Evolutionary conservation across 768 basidiomycete species (phyloP).

Genomic region (Porpolomopsis calyptriformis): DNA sequence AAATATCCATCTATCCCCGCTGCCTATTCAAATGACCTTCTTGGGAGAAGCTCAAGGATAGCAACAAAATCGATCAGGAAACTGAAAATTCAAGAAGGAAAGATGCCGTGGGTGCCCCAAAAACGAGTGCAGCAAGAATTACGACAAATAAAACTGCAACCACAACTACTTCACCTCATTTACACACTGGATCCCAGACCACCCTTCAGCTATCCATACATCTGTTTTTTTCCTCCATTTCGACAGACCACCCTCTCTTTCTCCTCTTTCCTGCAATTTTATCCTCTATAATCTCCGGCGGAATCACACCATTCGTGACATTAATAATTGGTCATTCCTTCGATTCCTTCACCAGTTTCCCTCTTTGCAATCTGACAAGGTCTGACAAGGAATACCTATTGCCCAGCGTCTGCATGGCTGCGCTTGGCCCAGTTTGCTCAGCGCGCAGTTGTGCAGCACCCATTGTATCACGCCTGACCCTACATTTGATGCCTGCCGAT

Average conservation of each 20-base stretch:
- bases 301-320: neutral
- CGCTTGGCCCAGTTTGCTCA: neutral
- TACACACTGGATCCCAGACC: too few relatives aligned
- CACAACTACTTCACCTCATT: too few relatives aligned
- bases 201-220: neutral
- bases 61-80: too few relatives aligned
- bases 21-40: too few relatives aligned
- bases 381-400: neutral
- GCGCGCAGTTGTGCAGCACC: neutral
- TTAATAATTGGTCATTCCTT: neutral
- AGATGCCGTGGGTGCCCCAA: too few relatives aligned
- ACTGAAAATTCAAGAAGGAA: too few relatives aligned
- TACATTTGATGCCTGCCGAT: too few relatives aligned
- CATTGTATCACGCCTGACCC: neutral
- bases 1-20: too few relatives aligned
- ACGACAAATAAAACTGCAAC: too few relatives aligned
- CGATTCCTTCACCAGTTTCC: neutral
- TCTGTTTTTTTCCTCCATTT: neutral
- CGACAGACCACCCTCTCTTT: neutral
- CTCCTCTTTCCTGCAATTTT: neutral
- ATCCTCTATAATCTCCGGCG: neutral
- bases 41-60: too few relatives aligned
- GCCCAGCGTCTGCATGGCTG: neutral
- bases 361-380: neutral
- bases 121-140: too few relatives aligned